Evolutionary conservation across 768 basidiomycete genomes (phyloP).

Genomic region (Clitopilus passeckerianus): DNA sequence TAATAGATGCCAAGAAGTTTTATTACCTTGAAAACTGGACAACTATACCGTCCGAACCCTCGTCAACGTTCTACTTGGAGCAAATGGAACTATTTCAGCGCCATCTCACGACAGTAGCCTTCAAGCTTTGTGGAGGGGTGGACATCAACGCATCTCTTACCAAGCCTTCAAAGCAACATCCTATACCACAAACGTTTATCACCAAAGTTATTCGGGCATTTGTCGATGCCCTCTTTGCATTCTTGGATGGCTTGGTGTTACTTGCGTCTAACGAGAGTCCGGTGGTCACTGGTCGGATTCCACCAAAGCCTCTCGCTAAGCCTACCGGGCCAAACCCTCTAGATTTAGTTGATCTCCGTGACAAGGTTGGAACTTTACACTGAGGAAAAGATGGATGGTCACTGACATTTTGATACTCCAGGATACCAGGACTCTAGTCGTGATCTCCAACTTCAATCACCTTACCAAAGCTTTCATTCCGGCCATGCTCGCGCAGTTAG

Average conservation of each 20-base stretch:
- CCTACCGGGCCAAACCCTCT: constrained; percentile 41
- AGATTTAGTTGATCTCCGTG: constrained; percentile 55
- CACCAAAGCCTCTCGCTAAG: constrained; percentile 21
- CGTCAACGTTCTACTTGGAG: constrained; percentile 70
- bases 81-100: constrained; percentile 79
- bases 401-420: constrained; percentile 22
- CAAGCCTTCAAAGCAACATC: constrained; percentile 53
- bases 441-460: constrained; percentile 84
- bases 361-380: constrained; percentile 42
- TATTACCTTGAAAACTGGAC: constrained; percentile 87
- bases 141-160: constrained; percentile 48
- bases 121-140: constrained; percentile 76
- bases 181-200: constrained; percentile 59
- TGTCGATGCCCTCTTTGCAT: constrained; percentile 78
- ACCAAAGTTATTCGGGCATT: constrained; percentile 80
- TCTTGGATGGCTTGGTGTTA: constrained; percentile 81
- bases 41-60: constrained; percentile 53
- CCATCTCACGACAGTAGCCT: constrained; percentile 68
- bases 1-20: constrained; percentile 74
- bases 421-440: constrained; percentile 85
- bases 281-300: constrained; percentile 32
- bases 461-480: constrained; percentile 70
- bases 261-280: constrained; percentile 71
- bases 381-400: no score
- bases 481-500: constrained; percentile 74